Conservation (phyloP, 805 yeast species). For the Metschnikowia continentalis region DNA sequence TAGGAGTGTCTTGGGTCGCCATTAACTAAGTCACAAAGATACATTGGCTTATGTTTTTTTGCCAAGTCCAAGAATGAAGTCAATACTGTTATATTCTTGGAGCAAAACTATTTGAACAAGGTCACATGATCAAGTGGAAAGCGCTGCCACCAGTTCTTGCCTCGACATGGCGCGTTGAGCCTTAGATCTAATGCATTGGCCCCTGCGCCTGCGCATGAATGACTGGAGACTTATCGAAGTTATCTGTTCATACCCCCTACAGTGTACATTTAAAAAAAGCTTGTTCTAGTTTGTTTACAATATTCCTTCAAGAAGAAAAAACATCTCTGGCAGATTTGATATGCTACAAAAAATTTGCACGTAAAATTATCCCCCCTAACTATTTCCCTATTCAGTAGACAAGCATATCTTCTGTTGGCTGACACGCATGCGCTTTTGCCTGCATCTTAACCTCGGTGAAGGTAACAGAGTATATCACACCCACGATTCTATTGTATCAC, state of each 20-base stretch:
- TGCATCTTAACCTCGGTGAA: constrained; percentile 3
- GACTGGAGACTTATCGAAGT: background rate
- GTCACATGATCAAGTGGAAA: background rate
- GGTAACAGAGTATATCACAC: background rate
- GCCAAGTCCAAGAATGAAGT: too few species aligned
- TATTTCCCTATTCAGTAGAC: background rate
- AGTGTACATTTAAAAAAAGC: background rate
- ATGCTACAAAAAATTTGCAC: too few species aligned
- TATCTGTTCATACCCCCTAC: background rate
- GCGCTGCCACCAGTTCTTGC: background rate
- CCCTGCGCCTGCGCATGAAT: background rate
- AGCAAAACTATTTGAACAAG: background rate
- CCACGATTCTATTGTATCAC: background rate
- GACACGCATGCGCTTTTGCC: constrained; percentile 1
- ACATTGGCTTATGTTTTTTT: too few species aligned
- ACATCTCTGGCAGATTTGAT: too few species aligned
- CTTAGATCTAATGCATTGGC: background rate
- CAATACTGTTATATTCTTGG: background rate
- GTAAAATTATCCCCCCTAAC: background rate
- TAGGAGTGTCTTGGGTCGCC: background rate
- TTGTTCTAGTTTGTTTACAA: too few species aligned
- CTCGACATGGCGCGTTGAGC: background rate
- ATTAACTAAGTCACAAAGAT: background rate
- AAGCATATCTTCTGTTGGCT: background rate
- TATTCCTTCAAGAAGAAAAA: too few species aligned